Evolutionary conservation across 768 basidiomycete species (phyloP).

Genomic region (Suillus brevipes): DNA sequence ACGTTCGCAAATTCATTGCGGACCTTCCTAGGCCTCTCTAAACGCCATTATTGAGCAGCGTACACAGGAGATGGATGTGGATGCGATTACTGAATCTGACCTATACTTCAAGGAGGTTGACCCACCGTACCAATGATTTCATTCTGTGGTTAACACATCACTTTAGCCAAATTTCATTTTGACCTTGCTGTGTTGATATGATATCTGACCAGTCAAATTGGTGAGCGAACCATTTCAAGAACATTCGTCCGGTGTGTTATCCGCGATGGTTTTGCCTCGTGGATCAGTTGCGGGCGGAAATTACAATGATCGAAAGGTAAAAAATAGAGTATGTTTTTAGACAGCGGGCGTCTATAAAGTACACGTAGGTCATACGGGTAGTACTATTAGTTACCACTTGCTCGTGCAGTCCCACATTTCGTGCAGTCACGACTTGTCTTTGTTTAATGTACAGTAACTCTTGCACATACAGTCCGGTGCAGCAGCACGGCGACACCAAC

Average conservation of each 20-base stretch:
- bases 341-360: neutral
- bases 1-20: conserved; percentile 12
- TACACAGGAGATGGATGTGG: conserved; percentile 29
- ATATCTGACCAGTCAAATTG: neutral
- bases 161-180: no score
- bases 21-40: conserved; percentile 29
- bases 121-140: neutral
- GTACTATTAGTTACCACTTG: no score
- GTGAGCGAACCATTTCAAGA: no score
- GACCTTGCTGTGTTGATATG: neutral
- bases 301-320: neutral
- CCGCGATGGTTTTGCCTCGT: no score
- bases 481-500: no score
- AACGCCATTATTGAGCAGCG: conserved; percentile 39
- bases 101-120: conserved; percentile 4
- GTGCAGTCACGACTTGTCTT: no score
- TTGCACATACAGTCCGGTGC: neutral
- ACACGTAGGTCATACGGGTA: neutral
- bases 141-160: neutral
- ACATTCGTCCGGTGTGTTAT: neutral
- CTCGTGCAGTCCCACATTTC: no score
- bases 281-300: neutral
- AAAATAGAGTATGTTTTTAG: neutral
- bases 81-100: conserved; percentile 14
- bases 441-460: neutral